Base-by-base conservation (phyloP, 352 stramenopile species). In the Phytophthora vignae region DNA sequence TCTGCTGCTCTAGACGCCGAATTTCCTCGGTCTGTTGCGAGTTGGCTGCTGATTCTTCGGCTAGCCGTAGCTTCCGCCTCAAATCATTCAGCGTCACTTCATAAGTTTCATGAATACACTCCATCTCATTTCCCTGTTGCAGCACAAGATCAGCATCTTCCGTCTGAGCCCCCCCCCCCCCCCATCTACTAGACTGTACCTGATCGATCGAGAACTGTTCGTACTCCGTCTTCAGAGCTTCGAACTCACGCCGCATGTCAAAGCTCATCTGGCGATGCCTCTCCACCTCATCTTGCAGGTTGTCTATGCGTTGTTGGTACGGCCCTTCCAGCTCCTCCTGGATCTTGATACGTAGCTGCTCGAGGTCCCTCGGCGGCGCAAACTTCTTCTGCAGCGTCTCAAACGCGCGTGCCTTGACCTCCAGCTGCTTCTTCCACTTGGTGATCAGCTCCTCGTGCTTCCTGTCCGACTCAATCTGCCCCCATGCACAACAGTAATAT, bases 371-470 rank as follows among this genome's bases (percentile, higher is more conserved):
- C 8, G 87, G 90, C 19, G 88, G 88, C 12, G 90, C 88, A 14
- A 96, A 90, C 60, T 93, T 92, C 61, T 90, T 88, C 73, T 97
- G 88, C 55, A 97, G 71, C 36, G 74, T 85, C 59, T 95, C 90
- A 44, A 97, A 96, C 31, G 89, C 90, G 19, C 81, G 78, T 8
- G 84, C 85, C 67, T 97, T 97, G 58, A 82, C 60, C 64, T 97
- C 90, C 27, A 96, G 66, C 65, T 97, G 89, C 58, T 87, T 87
- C 60, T 94, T 94, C 87, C 88, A 95, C 75, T 93, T 95, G 55
- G 71, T 71, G 40, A 94, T 92, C 3, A 96, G 74, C 71, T 93
- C 84, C 55, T 94, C 85, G 64, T 96, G 89, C 55, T 92, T 92
- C 29, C 81, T 86, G 63, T 96, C 89, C 2, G 87, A 82, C n/a